A percentile compares a stretch with the other conserved stretches of the same genome.
Evolutionary conservation across 164 flowering plant species (phyloP).

Genomic region (Berberis thunbergii): DNA sequence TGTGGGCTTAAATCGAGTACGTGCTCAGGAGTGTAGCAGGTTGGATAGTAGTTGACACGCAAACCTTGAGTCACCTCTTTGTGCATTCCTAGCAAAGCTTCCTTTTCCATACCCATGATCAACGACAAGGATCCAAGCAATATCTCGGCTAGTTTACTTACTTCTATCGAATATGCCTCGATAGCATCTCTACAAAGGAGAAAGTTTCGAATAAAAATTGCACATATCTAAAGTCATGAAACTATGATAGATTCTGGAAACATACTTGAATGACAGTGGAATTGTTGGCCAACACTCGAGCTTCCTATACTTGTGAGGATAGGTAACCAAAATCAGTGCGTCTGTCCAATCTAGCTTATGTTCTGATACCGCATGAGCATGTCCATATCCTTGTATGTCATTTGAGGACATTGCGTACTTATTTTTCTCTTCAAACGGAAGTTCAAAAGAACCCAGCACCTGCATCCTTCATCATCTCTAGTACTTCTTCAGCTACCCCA

Average conservation of each 20-base stretch:
- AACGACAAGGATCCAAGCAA: slow-evolving; percentile 16
- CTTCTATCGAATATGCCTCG: slow-evolving; percentile 22
- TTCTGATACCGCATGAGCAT: slow-evolving; percentile 30
- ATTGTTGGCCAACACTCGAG: slow-evolving; percentile 21
- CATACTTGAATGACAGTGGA: slow-evolving; percentile 24
- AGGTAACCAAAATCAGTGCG: slow-evolving; percentile 19
- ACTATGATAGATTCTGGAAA: neutral
- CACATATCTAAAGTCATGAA: neutral
- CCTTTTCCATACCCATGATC: slow-evolving; percentile 16
- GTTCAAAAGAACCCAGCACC: slow-evolving; percentile 23
- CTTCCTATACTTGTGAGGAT: slow-evolving; percentile 20
- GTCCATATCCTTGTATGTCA: slow-evolving; percentile 35
- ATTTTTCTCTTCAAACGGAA: slow-evolving; percentile 33
- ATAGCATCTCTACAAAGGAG: slow-evolving; percentile 23
- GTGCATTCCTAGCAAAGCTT: slow-evolving; percentile 16
- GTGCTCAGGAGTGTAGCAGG: slow-evolving; percentile 30
- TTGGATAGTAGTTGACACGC: slow-evolving; percentile 41
- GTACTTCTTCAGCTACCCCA: slow-evolving; percentile 17
- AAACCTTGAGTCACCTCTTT: slow-evolving; percentile 20
- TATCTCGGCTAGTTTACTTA: slow-evolving; percentile 15
- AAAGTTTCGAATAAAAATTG: neutral
- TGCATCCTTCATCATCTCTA: slow-evolving; percentile 25
- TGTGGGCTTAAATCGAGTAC: slow-evolving; percentile 36
- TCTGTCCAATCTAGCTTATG: slow-evolving; percentile 40
- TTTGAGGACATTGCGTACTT: slow-evolving; percentile 22